Evolutionary conservation across 306 rosid species (phyloP), one percentile per base, ranked within the genome.

Genomic region (Cajanus cajan): DNA sequence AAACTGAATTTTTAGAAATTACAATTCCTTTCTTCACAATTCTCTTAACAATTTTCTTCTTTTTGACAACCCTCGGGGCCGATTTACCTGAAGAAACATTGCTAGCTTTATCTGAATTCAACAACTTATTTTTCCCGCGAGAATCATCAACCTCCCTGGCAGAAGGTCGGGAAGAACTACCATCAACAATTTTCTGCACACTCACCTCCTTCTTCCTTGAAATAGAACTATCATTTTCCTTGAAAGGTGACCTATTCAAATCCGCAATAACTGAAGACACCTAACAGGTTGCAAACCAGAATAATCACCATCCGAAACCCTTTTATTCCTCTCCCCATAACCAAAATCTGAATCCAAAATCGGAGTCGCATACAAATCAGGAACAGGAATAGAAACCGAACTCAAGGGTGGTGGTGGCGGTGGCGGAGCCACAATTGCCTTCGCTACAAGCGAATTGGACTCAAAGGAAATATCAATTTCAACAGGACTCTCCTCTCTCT

Each of bases 31-130:
- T 89, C 84, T 88, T 93, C 82, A 87, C 96, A 73, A 82, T 59
- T 85, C 81, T 95, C 84, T 89, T 92, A 62, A 90, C 88, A 51
- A 87, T 39, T 80, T 81, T 92, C 77, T 85, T 91, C 96, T 89
- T 95, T 90, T 85, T 91, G 43, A 77, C 68, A 78, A 85, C 69
- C 71, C 72, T 90, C 18, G 81, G 11, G 47, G 88, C 8, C 44
- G 71, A 65, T 62, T 82, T 90, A n/a, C 69, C 75, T 43, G 84
- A 58, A 64, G 69, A 36, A 78, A 34, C 74, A 25, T 24, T 44
- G 37, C 76, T 44, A 76, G 9, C 64, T 69, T 70, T 77, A 64
- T 28, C 81, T 8, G 79, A 78, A 74, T 48, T 70, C 51, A 22
- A 76, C 62, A 50, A 81, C 86, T 36, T 77, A 47, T 66, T 80